Base-by-base conservation (phyloP, 495 filamentous ascomycete genomes). In the Clohesyomyces aquaticus region DNA sequence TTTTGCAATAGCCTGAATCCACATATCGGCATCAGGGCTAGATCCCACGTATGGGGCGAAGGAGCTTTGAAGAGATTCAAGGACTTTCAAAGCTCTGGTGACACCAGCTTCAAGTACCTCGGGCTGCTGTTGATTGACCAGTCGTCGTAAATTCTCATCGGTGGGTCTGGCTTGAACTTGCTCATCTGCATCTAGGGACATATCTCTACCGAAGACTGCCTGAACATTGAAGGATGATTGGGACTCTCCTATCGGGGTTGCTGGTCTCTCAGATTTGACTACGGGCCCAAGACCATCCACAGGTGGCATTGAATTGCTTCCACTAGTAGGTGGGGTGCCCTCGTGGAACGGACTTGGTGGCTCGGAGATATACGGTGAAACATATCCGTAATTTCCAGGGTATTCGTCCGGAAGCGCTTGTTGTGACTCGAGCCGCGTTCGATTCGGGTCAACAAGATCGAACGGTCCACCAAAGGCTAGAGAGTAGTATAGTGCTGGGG, bases 1-100 rank as follows among this genome's bases (percentile, higher is more conserved):
- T 46, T 66, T 78, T 54, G 71, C 68, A 41, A 85, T 80, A 26
- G 76, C 59, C 43, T 76, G 66, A 1, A 80, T 52, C 81, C 80
- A 85, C 19, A 73, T 61, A 38, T 45, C 61, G 12, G 72, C 64
- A 27, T 80, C 75, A 0, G 29, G 58, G 54, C 65, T 73, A 9
- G 55, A 48, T 70, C 68, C 1, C 80, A 61, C n/a, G 50, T 66
- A 27, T 76, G 64, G 3, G 81, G 72, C 27, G 79, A 61, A 12
- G 41, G 19, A 18, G 14, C 18, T 27, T 23, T 59, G 16, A 10
- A 65, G 29, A 12, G 28, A 9, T 8, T 65, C 49, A 1, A 65
- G 32, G 35, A 53, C 21, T 16, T 55, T 51, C 19, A 77, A 46
- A 8, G 76, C 78, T 21, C 70, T 71, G 52, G 69, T 51, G 18